Conservation (phyloP, 441 rosid genomes). For the Populus hybrid region DNA sequence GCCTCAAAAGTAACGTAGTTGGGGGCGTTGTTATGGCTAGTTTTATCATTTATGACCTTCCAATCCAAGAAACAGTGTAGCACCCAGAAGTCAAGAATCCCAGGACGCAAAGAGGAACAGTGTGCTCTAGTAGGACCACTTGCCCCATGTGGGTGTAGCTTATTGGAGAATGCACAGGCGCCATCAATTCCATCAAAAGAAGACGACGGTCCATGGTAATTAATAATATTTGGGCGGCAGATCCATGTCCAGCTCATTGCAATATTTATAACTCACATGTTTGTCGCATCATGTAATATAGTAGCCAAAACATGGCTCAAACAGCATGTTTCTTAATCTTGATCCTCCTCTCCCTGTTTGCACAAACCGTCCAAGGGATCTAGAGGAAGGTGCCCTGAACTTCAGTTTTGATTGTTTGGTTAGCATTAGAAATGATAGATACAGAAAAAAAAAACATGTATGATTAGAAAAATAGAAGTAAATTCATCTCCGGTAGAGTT, state of each 20-base stretch:
- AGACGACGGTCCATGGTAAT: neutral
- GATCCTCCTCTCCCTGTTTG: neutral
- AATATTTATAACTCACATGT: neutral
- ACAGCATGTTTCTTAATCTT: neutral
- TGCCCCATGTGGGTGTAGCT: constrained; percentile 15
- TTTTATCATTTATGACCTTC: constrained; percentile 1
- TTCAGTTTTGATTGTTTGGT: too few species aligned
- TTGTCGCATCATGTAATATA: neutral
- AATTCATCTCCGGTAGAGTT: too few species aligned
- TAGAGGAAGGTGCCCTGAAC: neutral
- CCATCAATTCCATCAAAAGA: neutral
- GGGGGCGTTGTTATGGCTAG: constrained; percentile 14
- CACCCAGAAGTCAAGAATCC: neutral
- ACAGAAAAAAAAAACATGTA: too few species aligned
- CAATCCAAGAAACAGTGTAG: constrained; percentile 25
- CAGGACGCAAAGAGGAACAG: neutral
- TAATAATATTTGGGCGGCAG: constrained; percentile 10
- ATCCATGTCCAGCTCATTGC: constrained; percentile 13
- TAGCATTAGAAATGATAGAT: too few species aligned
- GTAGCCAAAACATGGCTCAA: neutral
- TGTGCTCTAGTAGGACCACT: neutral
- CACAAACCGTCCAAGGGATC: neutral
- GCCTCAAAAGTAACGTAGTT: neutral
- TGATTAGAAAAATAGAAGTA: too few species aligned
- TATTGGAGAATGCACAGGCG: constrained; percentile 3